Percentiles rank a stretch among this genome's conserved stretches.
Conservation (phyloP, 257 asterid genomes). For the Lycium barbarum region DNA sequence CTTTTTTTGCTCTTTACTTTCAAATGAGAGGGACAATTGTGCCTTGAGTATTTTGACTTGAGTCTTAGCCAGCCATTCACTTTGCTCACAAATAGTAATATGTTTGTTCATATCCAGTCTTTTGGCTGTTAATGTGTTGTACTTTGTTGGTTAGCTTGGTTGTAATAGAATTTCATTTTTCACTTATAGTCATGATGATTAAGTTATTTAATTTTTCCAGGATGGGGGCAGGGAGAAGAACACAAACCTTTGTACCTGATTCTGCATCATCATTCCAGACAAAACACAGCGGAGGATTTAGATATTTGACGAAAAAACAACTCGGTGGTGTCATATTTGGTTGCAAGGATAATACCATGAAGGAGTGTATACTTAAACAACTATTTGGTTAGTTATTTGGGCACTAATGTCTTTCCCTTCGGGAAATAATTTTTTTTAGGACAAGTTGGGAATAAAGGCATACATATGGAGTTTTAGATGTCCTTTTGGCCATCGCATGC, state of each 20-base stretch:
- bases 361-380: constrained; percentile 41
- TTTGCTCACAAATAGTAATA: not conserved
- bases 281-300: not conserved
- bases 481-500: constrained; percentile 3
- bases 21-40: not conserved
- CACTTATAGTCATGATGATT: not conserved
- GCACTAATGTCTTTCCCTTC: not conserved
- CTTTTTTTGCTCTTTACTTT: not conserved
- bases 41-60: not conserved
- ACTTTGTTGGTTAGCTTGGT: not conserved
- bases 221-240: constrained; percentile 56
- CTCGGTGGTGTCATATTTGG: constrained; percentile 57
- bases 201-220: constrained; percentile 39
- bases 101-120: not conserved
- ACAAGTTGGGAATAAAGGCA: not conserved
- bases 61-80: not conserved
- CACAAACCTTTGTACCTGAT: constrained; percentile 31
- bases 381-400: constrained; percentile 45
- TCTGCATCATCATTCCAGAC: constrained; percentile 32
- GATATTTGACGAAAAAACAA: constrained; percentile 40
- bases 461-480: not conserved
- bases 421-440: not conserved
- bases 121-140: not conserved
- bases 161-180: not conserved
- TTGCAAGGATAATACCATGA: constrained; percentile 45